Conservation (phyloP, 2,329 filamentous ascomycete species). For the Aplosporella prunicola region DNA sequence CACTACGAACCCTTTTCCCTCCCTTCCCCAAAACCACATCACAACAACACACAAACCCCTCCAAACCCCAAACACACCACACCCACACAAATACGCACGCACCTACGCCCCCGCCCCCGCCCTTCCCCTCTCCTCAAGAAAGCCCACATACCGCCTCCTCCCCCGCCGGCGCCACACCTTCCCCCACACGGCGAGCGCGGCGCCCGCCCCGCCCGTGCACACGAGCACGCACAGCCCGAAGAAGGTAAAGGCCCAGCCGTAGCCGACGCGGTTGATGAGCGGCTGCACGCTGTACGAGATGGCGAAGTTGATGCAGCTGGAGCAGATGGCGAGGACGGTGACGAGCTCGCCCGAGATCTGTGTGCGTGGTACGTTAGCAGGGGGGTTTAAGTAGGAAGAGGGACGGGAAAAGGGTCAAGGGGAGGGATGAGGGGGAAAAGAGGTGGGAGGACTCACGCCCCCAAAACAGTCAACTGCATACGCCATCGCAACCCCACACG, state of each 20-base stretch:
- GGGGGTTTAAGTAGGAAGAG: background rate
- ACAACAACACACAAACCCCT: no score
- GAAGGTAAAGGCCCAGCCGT: conserved; percentile 25
- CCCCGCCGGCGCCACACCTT: conserved; percentile 24
- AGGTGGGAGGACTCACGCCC: conserved; percentile 10
- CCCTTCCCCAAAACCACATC: no score
- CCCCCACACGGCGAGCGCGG: conserved; percentile 22
- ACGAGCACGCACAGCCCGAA: conserved; percentile 24
- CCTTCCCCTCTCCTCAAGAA: conserved; percentile 6
- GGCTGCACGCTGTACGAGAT: conserved; percentile 28
- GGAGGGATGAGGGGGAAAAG: background rate
- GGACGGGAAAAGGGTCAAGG: background rate
- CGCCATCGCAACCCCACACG: conserved; percentile 30
- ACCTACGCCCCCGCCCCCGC: no score
- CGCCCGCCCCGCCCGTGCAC: conserved; percentile 18
- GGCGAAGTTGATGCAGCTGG: conserved; percentile 6
- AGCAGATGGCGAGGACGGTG: conserved; percentile 8
- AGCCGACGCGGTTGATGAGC: conserved; percentile 27
- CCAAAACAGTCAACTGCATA: conserved; percentile 36
- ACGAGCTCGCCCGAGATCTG: conserved; percentile 9
- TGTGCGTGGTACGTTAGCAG: background rate
- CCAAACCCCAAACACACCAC: no score
- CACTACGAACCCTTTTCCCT: no score
- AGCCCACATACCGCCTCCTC: conserved; percentile 3
- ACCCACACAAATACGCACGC: no score